These are phyloP conservation scores for Mychonastes homosphaera DNA, from an alignment of 139 green algal species.

Conservation along the genomic window DNA sequence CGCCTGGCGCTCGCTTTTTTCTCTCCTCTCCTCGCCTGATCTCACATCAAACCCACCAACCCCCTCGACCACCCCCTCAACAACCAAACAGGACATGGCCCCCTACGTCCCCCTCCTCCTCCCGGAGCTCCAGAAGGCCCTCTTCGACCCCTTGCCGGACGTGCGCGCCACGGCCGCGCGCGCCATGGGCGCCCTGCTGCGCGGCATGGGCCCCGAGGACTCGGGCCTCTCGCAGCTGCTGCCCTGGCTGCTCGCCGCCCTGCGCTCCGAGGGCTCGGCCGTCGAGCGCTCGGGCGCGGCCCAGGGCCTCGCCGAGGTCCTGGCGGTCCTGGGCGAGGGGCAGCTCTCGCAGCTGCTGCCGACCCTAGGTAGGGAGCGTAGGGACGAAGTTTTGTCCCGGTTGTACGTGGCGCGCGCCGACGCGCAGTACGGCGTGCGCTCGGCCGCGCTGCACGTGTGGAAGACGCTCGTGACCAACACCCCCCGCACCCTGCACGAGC, in stretches of 20 bases:
- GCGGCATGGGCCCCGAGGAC: constrained; percentile 65
- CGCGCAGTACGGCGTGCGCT: constrained; percentile 73
- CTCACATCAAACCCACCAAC: not conserved
- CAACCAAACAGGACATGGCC: constrained; percentile 84
- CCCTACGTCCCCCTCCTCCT: constrained; percentile 86
- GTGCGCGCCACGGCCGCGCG: constrained; percentile 67
- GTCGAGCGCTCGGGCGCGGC: constrained; percentile 62
- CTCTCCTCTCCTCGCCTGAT: too few species aligned
- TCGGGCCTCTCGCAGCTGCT: constrained; percentile 51
- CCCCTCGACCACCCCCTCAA: not conserved
- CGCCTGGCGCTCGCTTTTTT: too few species aligned
- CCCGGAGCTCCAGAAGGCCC: constrained; percentile 79
- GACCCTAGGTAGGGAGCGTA: constrained; percentile 53
- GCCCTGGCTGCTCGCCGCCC: constrained; percentile 76
- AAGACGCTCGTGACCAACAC: constrained; percentile 96
- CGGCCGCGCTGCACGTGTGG: constrained; percentile 85
- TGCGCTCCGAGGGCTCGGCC: constrained; percentile 52
- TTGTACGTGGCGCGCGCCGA: constrained; percentile 77
- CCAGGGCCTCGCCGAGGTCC: constrained; percentile 79
- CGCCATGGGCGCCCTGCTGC: constrained; percentile 51
- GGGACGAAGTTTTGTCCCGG: constrained; percentile 67
- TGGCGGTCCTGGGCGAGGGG: constrained; percentile 66
- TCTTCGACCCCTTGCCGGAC: constrained; percentile 91
- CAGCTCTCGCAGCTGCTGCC: constrained; percentile 63
- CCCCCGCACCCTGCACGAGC: constrained; percentile 78